phyloP scores from a whole-genome alignment of 768 basidiomycete species.

The Rossbeevera mucosa region DNA sequence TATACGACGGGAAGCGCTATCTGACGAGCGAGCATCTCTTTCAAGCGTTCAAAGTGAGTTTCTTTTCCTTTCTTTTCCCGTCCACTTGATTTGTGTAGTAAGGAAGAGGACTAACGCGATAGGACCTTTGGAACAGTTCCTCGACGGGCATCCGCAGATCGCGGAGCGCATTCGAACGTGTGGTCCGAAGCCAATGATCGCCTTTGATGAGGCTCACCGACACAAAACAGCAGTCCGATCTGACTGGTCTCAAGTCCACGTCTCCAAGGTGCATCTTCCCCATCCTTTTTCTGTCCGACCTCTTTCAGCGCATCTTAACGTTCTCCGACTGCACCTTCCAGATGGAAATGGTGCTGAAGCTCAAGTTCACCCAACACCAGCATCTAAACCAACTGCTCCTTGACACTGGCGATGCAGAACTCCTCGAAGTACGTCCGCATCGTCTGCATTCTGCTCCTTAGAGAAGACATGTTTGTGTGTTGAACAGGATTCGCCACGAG shows the following conservation, averaged over 20 bases:
- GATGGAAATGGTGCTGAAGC: conserved; percentile 62
- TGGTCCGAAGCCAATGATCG: conserved; percentile 55
- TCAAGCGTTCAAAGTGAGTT: conserved; percentile 65
- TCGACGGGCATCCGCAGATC: conserved; percentile 52
- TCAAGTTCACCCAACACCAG: conserved; percentile 68
- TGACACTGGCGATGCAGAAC: conserved; percentile 57
- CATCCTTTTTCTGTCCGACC: not conserved
- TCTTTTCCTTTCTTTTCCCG: not conserved
- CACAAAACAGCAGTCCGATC: conserved; percentile 56
- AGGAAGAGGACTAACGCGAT: conserved; percentile 1
- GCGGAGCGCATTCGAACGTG: conserved; percentile 68
- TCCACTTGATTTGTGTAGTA: not conserved
- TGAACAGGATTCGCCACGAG: conserved; percentile 63
- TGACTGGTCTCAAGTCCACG: conserved; percentile 67
- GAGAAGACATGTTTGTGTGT: not conserved
- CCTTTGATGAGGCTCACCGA: conserved; percentile 65
- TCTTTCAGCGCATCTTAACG: not conserved
- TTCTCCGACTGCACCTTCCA: conserved; percentile 15
- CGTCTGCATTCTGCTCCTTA: not conserved
- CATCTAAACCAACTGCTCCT: conserved; percentile 57
- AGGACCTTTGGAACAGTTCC: conserved; percentile 40
- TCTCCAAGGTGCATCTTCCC: conserved; percentile 44
- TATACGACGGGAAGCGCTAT: conserved; percentile 58
- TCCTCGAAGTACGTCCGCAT: conserved; percentile 53
- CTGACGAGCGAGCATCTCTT: conserved; percentile 77